Base-by-base conservation (phyloP, 2,329 filamentous ascomycete species). In the Anisogramma anomala region DNA sequence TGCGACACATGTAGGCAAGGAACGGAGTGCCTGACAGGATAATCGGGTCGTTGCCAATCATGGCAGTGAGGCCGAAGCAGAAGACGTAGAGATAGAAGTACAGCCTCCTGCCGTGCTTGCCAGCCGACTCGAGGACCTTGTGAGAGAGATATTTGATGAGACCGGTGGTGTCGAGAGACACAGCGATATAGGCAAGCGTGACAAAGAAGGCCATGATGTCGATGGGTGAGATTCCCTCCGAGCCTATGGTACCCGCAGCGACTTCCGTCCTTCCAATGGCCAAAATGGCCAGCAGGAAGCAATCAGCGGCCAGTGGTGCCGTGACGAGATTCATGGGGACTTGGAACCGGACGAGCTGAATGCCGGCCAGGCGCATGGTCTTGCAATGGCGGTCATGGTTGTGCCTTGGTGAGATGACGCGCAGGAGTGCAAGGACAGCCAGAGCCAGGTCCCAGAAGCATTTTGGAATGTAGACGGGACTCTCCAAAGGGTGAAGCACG, bases 201-300 rank as follows among this genome's bases (percentile, higher is more conserved):
- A 85, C 65, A 60, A 86, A 85, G 60, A 85, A 85, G n/a, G 68
- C 61, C 77, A 85, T 83, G 46, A 84, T 84, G 46, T 85, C 79
- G 49, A 82, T 69, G 0, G 81, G 81, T 2, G 66, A 66, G 49
- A 86, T 85, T 51, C 77, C 65, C 50, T 82, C 63, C 1, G 77
- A 66, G 0, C 80, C 80, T 6, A 82, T 57, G 0, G 76, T 84
- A 2, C 81, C 82, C 51, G 74, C 80, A n/a, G 71, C 64, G 1
- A 85, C 78, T 58, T 85, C 82, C 42, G 69, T 49, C 18, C 69
- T 62, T 1, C 79, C 79, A 52, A 85, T 85, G 5, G 80, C 79
- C 17, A 68, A 52, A 36, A 84, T 82, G 27, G 79, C 79, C 4
- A 85, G 69, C 15, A 85, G 62, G 50, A 85, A 84, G 1, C 85